A percentile compares a stretch with the other conserved stretches of the same genome.
Evolutionary conservation across 495 filamentous ascomycete genomes (phyloP).

Genomic region (Cercophora scortea): DNA sequence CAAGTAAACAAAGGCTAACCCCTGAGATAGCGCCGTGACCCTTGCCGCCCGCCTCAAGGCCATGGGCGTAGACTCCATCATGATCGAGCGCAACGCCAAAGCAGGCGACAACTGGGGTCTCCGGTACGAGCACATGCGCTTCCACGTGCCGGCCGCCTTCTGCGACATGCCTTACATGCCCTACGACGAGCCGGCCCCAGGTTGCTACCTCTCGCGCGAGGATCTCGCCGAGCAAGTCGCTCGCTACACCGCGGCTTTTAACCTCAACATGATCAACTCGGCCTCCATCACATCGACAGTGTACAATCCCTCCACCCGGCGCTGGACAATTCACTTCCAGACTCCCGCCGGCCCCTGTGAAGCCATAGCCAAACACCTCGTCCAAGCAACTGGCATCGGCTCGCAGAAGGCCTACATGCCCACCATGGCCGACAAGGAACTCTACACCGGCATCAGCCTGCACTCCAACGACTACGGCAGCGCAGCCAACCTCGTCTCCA

Average conservation of each 20-base stretch:
- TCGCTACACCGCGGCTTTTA: slow-evolving; percentile 14
- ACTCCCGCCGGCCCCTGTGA: slow-evolving; percentile 2
- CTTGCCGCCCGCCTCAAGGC: slow-evolving; percentile 26
- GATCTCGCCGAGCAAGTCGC: slow-evolving; percentile 22
- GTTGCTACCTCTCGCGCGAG: slow-evolving; percentile 11
- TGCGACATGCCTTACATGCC: slow-evolving; percentile 20
- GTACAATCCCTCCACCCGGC: slow-evolving; percentile 10
- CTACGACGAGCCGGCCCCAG: slow-evolving; percentile 5
- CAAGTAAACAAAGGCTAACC: not conserved
- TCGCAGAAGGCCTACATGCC: slow-evolving; percentile 19
- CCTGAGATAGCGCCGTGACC: slow-evolving; percentile 9
- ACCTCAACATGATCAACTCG: slow-evolving; percentile 22
- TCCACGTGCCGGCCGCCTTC: slow-evolving; percentile 22
- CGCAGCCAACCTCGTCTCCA: slow-evolving; percentile 1
- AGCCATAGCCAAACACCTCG: slow-evolving; percentile 18
- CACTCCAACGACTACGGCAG: slow-evolving; percentile 21
- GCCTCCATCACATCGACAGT: slow-evolving; percentile 17
- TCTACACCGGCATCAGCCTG: slow-evolving; percentile 19
- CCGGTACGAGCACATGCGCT: slow-evolving; percentile 24
- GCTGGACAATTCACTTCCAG: slow-evolving; percentile 15
- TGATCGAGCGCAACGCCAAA: slow-evolving; percentile 21
- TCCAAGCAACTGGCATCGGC: slow-evolving; percentile 25
- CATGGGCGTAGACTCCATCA: slow-evolving; percentile 24
- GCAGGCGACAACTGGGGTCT: slow-evolving; percentile 28
- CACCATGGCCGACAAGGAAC: slow-evolving; percentile 3